Base-by-base conservation (phyloP, 2,329 filamentous ascomycete genomes). In the Cytospora piceae region DNA sequence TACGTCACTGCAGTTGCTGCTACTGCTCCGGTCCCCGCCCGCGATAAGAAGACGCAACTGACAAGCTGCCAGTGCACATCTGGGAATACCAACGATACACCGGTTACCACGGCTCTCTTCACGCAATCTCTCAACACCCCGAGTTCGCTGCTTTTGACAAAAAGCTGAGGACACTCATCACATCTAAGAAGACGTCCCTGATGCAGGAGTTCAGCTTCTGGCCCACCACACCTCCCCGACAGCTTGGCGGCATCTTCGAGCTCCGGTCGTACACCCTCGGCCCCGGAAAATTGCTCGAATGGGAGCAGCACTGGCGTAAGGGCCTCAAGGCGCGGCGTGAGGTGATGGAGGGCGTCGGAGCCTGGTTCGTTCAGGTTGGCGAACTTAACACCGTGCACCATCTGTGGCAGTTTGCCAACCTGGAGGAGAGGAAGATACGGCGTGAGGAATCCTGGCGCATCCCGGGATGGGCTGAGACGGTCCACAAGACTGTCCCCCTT, bases 191-290 rank as follows among this genome's bases (percentile, higher is more conserved):
- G 71, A 91, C 90, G 5, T 97, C 94, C 0, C 85, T 99, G 60
- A 99, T 99, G 95, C 95, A 99, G 78, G 95, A 99, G 78, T 99
- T 99, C 80, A 97, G 94, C 42, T 99, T 99, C 85, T 99, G 95
- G 95, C 95, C 95, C 1, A 99, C 95, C 3, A 94, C 93, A 0
- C 86, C 94, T 6, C 95, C 95, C 0, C 92, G 95, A 67, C 84
- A 92, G 73, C 87, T 99, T 0, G 95, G 95, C 63, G 95, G 95
- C 55, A 80, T 99, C 52, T 99, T 99, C 75, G 95, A 99, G 81
- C 85, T 99, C 39, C 92, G 95, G 61, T 97, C 95, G 1, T 99
- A 99, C 82, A 97, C 93, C 6, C 85, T 99, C 27, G 93, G 97
- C 76, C 95, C 95, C 0, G 95, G 95, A 52, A 97, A 97, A 77